Evolutionary conservation across 2,329 filamentous ascomycete species (phyloP).

Genomic region (Diplodia seriata): DNA sequence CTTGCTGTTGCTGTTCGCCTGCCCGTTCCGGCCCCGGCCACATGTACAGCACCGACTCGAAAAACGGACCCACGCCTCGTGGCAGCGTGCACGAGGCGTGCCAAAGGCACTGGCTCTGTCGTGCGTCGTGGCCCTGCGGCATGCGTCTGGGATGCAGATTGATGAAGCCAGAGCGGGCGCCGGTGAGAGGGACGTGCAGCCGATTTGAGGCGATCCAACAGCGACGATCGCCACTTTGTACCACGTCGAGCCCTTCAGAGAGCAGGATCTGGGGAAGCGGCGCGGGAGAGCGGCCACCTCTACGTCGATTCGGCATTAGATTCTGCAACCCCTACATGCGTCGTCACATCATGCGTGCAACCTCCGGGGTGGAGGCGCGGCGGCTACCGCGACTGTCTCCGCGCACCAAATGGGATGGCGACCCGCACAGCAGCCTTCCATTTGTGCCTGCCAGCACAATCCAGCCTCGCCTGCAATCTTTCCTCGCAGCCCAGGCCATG

Average conservation of each 20-base stretch:
- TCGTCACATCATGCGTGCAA: constrained; percentile 18
- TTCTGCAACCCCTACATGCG: neutral
- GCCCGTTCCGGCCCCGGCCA: neutral
- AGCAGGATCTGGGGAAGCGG: constrained; percentile 17
- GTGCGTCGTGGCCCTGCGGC: neutral
- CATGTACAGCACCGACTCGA: constrained; percentile 1
- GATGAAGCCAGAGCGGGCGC: neutral
- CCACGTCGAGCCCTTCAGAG: constrained; percentile 1
- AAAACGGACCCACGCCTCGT: neutral
- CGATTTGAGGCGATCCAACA: constrained; percentile 14
- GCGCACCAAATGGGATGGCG: constrained; percentile 14
- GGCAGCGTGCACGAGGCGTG: neutral
- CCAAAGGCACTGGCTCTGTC: constrained; percentile 11
- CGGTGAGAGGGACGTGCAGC: neutral
- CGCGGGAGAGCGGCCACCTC: constrained; percentile 2
- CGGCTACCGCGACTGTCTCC: neutral
- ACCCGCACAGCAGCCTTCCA: constrained; percentile 1
- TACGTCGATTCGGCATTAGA: constrained; percentile 8
- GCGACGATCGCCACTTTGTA: constrained; percentile 18
- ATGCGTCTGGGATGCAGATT: neutral
- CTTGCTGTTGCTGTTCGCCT: neutral
- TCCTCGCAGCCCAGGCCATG: neutral
- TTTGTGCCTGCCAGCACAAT: constrained; percentile 7
- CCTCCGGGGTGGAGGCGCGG: neutral
- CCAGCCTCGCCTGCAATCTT: constrained; percentile 15